Base-by-base conservation (phyloP, 2,329 filamentous ascomycete genomes). In the Magnaporthales sp. region DNA sequence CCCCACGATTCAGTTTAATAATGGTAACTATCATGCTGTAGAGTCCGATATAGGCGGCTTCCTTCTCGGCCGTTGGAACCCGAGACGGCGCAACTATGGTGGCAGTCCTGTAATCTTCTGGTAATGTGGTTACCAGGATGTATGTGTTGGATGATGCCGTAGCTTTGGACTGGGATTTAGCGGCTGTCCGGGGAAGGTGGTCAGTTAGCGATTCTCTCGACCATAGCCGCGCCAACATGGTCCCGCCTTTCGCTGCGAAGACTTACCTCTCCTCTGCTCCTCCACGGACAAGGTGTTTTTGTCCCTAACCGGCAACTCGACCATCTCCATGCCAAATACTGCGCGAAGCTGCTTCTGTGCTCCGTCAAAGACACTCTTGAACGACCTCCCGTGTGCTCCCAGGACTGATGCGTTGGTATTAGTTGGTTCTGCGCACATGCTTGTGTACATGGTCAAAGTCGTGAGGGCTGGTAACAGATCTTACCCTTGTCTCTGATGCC, bases 301-400 rank as follows among this genome's bases (percentile, higher is more conserved):
- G 73, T 97, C 94, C 73, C 85, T 86, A 1, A 85, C 81, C 0
- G 95, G 93, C 64, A 98, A 81, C 77, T 97, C 93, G 4, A 87
- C 83, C 83, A 99, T 85, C 75, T 93, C 85, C 93, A 98, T 97
- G n/a, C 95, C 95, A 77, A 97, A 98, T 1, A 89, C 84, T 1
- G 80, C 79, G 63, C 83, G 81, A 51, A 99, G 80, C 70, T 91
- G 85, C 38, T 80, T 77, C 75, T 99, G 94, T 58, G 94, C 92
- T 56, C 85, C 81, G 0, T 86, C 85, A 73, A 97, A 97, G 3
- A 97, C 87, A 13, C 79, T 76, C 74, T 88, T 93, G 76, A 97
- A 98, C 46, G 87, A 81, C 32, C 89, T 83, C 7, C 86, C 80
- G 9, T 89, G 84, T 62, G 88, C 83, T 22, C 90, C 91, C 10